phyloP scores from a whole-genome alignment of 805 yeast genomes.

The Wickerhamomyces ciferrii region DNA sequence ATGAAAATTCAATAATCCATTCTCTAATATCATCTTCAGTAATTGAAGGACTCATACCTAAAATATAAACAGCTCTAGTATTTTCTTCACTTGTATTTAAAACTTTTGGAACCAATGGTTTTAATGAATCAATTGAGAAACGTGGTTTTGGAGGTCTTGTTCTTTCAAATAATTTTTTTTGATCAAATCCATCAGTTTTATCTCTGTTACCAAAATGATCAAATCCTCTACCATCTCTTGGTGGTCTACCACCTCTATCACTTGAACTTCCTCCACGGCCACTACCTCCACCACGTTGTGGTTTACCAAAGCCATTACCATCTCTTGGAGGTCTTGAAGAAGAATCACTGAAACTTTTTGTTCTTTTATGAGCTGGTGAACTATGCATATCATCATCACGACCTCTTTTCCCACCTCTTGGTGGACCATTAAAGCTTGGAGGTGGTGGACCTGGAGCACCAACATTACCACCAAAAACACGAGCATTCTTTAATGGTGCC shows the following conservation, averaged over 20 bases:
- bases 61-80: slow-evolving; percentile 10
- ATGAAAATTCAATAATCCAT: slow-evolving; percentile 8
- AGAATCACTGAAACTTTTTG: background rate
- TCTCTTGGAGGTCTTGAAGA: background rate
- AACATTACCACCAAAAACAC: background rate
- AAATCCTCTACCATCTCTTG: slow-evolving; percentile 4
- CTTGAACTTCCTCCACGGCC: background rate
- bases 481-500: background rate
- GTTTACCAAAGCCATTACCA: background rate
- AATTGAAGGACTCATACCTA: slow-evolving; percentile 7
- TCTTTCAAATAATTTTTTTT: background rate
- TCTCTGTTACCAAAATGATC: background rate
- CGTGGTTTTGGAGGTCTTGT: background rate
- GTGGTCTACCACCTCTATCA: slow-evolving; percentile 3
- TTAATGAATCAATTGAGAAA: background rate
- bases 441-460: background rate
- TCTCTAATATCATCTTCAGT: slow-evolving; percentile 11
- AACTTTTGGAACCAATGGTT: slow-evolving; percentile 1
- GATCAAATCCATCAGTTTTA: background rate
- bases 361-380: background rate
- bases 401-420: background rate
- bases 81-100: slow-evolving; percentile 8
- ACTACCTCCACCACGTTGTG: slow-evolving; percentile 1
- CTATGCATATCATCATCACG: background rate
- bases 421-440: background rate